A percentile compares a stretch with the other conserved stretches of the same genome.
Conservation (phyloP, 805 yeast species). For the Brettanomyces bruxellensis region DNA sequence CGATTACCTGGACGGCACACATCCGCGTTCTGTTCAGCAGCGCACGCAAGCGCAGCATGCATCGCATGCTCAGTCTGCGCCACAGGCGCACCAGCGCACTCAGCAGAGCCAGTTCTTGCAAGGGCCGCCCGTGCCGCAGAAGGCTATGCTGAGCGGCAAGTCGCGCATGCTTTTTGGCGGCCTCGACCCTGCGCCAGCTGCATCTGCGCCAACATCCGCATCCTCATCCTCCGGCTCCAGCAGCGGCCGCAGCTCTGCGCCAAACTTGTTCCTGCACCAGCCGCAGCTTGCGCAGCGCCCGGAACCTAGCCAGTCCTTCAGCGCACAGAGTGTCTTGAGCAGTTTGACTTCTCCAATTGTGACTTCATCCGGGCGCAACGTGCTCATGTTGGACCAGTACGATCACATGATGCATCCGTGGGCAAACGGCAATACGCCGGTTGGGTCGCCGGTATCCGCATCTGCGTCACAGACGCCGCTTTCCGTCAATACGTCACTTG, state of each 20-base stretch:
- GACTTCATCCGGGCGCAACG: background rate
- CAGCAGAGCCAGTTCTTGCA: background rate
- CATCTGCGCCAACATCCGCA: background rate
- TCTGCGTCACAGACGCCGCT: slow-evolving; percentile 1
- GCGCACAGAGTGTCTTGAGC: background rate
- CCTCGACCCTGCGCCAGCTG: background rate
- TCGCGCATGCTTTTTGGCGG: slow-evolving; percentile 51
- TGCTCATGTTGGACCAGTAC: slow-evolving; percentile 2
- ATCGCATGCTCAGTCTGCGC: slow-evolving; percentile 22
- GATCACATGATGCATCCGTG: slow-evolving; percentile 1
- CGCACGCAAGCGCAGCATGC: slow-evolving; percentile 34
- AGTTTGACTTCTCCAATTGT: slow-evolving; percentile 1
- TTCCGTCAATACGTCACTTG: background rate
- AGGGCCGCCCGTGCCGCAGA: background rate
- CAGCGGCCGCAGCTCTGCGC: background rate
- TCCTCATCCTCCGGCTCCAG: background rate
- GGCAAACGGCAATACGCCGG: background rate
- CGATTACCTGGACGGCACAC: slow-evolving; percentile 11
- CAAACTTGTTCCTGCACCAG: background rate
- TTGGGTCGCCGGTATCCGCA: background rate
- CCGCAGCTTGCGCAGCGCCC: slow-evolving; percentile 2
- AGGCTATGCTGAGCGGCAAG: slow-evolving; percentile 15
- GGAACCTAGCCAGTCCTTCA: slow-evolving; percentile 1
- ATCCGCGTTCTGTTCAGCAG: slow-evolving; percentile 40
- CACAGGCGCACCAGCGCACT: background rate